A percentile compares a stretch with the other conserved stretches of the same genome.
These are phyloP conservation scores for Didymella pinodella DNA, from an alignment of 2,329 filamentous ascomycete species.

Conservation along the genomic window DNA sequence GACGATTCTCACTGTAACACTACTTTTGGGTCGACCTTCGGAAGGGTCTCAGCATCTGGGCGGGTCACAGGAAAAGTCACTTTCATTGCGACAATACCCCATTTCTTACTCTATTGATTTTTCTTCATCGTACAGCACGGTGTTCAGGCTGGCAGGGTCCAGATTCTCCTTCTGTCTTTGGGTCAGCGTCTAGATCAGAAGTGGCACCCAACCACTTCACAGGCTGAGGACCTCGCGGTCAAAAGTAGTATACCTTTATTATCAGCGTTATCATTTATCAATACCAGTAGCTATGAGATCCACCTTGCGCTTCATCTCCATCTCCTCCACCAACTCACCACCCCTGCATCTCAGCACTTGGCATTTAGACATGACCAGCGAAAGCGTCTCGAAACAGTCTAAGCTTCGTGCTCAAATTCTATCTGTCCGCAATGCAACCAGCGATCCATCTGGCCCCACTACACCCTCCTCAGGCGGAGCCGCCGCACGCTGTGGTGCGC, in stretches of 20 bases:
- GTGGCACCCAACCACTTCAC: slow-evolving; percentile 14
- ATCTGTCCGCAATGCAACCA: slow-evolving; percentile 4
- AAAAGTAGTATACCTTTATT: slow-evolving; percentile 26
- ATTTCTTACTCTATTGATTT: slow-evolving; percentile 29
- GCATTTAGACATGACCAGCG: slow-evolving; percentile 16
- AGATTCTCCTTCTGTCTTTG: slow-evolving; percentile 31
- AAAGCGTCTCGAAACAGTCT: slow-evolving; percentile 1
- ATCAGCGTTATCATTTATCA: slow-evolving; percentile 16
- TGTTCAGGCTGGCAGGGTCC: slow-evolving; percentile 38
- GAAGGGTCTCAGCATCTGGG: slow-evolving; percentile 45
- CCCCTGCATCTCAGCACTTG: slow-evolving; percentile 10
- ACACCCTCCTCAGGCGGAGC: slow-evolving; percentile 7
- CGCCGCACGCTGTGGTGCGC: slow-evolving; percentile 14
- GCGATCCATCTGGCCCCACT: slow-evolving; percentile 9
- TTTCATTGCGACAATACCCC: slow-evolving; percentile 49
- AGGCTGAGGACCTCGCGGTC: slow-evolving; percentile 25
- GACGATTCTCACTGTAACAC: slow-evolving; percentile 47
- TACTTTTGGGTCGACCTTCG: slow-evolving; percentile 36
- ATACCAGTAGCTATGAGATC: slow-evolving; percentile 8
- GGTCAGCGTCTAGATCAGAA: slow-evolving; percentile 19
- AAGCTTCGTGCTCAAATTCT: slow-evolving; percentile 2
- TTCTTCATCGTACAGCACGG: slow-evolving; percentile 27
- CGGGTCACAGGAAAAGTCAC: slow-evolving; percentile 49
- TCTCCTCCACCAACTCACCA: neutral
- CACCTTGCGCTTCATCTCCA: slow-evolving; percentile 1